Evolutionary conservation across 345 rosid genomes (phyloP).

Genomic region (Linum tenue): DNA sequence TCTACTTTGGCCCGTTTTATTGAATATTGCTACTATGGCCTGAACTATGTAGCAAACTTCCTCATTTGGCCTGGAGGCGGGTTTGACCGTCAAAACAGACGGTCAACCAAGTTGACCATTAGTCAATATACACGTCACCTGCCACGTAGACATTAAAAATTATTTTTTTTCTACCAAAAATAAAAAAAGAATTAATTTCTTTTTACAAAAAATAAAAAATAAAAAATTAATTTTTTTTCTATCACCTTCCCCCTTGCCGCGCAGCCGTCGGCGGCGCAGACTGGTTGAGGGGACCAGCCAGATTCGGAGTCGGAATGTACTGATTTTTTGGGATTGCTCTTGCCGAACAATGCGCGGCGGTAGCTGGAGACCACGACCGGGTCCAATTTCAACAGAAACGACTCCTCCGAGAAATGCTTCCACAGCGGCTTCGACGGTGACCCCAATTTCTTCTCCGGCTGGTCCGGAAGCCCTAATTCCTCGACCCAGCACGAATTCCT

Average conservation of each 20-base stretch:
- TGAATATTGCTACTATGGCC: too few relatives aligned
- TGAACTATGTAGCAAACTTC: too few relatives aligned
- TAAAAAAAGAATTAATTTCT: too few relatives aligned
- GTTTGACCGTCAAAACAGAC: too few relatives aligned
- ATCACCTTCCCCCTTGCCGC: neutral
- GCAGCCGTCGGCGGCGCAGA: neutral
- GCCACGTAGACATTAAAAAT: too few relatives aligned
- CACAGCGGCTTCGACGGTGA: constrained; percentile 43
- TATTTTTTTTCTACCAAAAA: too few relatives aligned
- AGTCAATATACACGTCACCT: too few relatives aligned
- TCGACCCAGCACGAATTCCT: constrained; percentile 13
- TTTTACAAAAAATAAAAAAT: too few relatives aligned
- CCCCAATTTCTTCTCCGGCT: constrained; percentile 25
- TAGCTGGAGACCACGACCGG: constrained; percentile 53
- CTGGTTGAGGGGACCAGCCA: neutral
- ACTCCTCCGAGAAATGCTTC: constrained; percentile 71
- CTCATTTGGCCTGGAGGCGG: too few relatives aligned
- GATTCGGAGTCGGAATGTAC: neutral
- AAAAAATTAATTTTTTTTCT: too few relatives aligned
- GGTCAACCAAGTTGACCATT: too few relatives aligned
- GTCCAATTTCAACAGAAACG: constrained; percentile 53
- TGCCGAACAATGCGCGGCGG: constrained; percentile 61
- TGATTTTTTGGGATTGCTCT: constrained; percentile 14
- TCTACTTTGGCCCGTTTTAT: too few relatives aligned
- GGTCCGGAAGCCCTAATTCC: constrained; percentile 14